Evolutionary conservation across 176 grass and related monocot genomes (phyloP).

Genomic region (Oryza glumipatula): DNA sequence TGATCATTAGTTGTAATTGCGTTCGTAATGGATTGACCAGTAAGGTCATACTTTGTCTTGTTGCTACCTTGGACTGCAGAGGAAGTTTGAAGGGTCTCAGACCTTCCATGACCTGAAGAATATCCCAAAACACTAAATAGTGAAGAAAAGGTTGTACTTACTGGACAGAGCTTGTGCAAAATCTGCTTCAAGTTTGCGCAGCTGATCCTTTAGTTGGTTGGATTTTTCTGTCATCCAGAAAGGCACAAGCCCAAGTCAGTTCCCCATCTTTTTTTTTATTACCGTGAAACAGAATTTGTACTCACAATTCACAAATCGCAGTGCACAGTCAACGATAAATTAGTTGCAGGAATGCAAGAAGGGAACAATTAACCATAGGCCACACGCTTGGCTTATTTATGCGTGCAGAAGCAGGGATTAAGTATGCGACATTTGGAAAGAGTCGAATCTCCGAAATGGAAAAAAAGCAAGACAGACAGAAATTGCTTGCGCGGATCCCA

Average conservation of each 20-base stretch:
- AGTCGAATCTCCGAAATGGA: not conserved
- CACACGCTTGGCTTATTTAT: no score
- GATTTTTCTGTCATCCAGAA: slow-evolving; percentile 51
- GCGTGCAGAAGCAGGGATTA: no score
- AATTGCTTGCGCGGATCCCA: not conserved
- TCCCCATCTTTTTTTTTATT: not conserved
- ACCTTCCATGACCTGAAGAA: not conserved
- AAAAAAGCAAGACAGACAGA: not conserved
- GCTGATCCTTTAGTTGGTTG: slow-evolving; percentile 52
- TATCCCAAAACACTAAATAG: not conserved
- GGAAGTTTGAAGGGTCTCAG: not conserved
- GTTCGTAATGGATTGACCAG: slow-evolving; percentile 51
- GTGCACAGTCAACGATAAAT: not conserved
- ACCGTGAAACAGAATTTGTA: not conserved
- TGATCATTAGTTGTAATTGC: slow-evolving; percentile 56
- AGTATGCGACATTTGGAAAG: not conserved
- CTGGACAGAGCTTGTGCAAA: slow-evolving; percentile 49
- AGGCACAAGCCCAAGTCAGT: not conserved
- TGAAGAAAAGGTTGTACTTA: slow-evolving; percentile 33
- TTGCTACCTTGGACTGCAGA: slow-evolving; percentile 57
- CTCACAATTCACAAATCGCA: not conserved
- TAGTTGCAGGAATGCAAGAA: not conserved
- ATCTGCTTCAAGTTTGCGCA: slow-evolving; percentile 53
- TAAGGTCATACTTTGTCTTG: slow-evolving; percentile 44
- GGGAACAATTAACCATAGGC: not conserved